Percentiles rank a stretch among this genome's conserved stretches.
Evolutionary conservation across 2,329 filamentous ascomycete genomes (phyloP).

Genomic region (Hyphodiscus sp.): DNA sequence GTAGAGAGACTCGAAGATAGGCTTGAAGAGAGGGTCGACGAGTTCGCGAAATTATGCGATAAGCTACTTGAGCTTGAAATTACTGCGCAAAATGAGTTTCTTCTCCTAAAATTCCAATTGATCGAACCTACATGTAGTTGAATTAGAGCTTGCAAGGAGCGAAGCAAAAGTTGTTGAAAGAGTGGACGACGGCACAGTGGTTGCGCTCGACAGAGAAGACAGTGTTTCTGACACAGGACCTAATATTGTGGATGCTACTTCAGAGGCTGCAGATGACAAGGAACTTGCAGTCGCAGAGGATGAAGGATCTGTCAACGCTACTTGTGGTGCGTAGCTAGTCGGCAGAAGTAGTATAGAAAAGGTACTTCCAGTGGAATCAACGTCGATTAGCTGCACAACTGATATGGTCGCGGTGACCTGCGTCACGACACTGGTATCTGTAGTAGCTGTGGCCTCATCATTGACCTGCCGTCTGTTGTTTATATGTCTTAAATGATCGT

Average conservation of each 20-base stretch:
- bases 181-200: conserved; percentile 19
- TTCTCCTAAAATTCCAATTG: conserved; percentile 1
- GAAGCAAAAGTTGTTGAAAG: conserved; percentile 25
- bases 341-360: conserved; percentile 5
- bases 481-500: conserved; percentile 9
- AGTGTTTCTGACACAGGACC: conserved; percentile 2
- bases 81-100: conserved; percentile 20
- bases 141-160: conserved; percentile 25
- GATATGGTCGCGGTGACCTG: conserved; percentile 25
- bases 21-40: conserved; percentile 10
- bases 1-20: conserved; percentile 10
- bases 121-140: conserved; percentile 24
- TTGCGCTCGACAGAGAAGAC: conserved; percentile 17
- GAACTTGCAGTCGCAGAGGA: neutral
- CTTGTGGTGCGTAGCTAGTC: neutral
- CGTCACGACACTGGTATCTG: conserved; percentile 12
- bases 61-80: conserved; percentile 25
- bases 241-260: conserved; percentile 2
- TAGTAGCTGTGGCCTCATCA: neutral
- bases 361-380: conserved; percentile 26
- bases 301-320: neutral
- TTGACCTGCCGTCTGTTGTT: conserved; percentile 4
- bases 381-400: conserved; percentile 26
- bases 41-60: conserved; percentile 14
- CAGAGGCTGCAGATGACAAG: conserved; percentile 4